These are phyloP conservation scores for Penicillium nordicum DNA, from an alignment of 2,329 filamentous ascomycete species.

Conservation along the genomic window DNA sequence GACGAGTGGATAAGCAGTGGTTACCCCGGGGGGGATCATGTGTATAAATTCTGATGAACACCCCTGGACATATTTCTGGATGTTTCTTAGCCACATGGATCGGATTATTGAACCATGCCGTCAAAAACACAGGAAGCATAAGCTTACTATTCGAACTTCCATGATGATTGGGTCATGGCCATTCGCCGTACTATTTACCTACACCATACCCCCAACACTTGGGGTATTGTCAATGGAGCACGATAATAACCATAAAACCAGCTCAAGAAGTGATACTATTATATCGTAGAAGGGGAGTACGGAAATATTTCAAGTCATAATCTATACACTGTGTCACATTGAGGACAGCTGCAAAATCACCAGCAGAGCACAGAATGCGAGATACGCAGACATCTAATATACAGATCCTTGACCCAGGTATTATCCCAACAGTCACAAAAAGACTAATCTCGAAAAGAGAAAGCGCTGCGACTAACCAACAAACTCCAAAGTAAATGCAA, in stretches of 20 bases:
- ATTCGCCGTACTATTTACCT: not conserved
- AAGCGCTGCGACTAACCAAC: constrained; percentile 32
- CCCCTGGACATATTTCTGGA: not conserved
- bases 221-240: too few species aligned
- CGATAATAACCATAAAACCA: not conserved
- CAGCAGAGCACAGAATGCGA: constrained; percentile 19
- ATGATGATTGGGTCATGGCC: too few species aligned
- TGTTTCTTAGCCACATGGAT: not conserved
- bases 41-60: not conserved
- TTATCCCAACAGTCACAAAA: constrained; percentile 33
- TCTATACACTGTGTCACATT: constrained; percentile 24
- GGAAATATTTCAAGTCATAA: constrained; percentile 22
- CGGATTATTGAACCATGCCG: not conserved
- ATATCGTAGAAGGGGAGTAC: not conserved
- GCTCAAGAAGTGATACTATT: not conserved
- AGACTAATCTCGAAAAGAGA: constrained; percentile 30
- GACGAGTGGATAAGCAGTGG: not conserved
- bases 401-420: constrained; percentile 33
- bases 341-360: constrained; percentile 14
- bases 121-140: not conserved
- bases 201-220: not conserved
- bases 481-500: constrained; percentile 41
- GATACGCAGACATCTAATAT: constrained; percentile 36
- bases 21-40: too few species aligned
- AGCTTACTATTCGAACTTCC: too few species aligned